Percentiles rank a stretch among this genome's conserved stretches.
Conservation (phyloP, 2,329 filamentous ascomycete species). For the Paecilomyces formosus region DNA sequence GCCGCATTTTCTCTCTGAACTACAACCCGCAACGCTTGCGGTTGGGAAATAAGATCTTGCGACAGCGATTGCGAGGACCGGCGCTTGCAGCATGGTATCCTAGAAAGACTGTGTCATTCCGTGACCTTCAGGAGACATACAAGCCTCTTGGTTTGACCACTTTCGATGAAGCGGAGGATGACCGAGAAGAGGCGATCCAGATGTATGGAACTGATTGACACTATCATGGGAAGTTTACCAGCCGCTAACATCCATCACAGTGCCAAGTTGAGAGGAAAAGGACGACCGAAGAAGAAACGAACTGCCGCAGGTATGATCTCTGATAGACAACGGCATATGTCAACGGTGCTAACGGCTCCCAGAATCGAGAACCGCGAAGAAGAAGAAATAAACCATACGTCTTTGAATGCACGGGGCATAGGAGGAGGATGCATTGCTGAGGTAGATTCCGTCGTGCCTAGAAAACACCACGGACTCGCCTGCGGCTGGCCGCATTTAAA, state of each 20-base stretch:
- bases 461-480: not conserved
- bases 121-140: conserved; percentile 66
- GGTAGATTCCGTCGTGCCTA: not conserved
- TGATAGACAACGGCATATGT: not conserved
- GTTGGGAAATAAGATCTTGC: conserved; percentile 84
- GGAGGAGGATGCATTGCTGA: not conserved
- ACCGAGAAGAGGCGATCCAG: conserved; percentile 59
- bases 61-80: conserved; percentile 80
- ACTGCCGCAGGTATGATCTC: conserved; percentile 38
- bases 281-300: conserved; percentile 82
- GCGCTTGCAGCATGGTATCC: conserved; percentile 84
- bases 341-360: not conserved
- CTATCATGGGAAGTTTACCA: not conserved
- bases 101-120: conserved; percentile 61
- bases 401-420: not conserved
- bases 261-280: conserved; percentile 74
- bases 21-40: conserved; percentile 81
- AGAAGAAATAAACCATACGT: conserved; percentile 16
- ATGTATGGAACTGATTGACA: conserved; percentile 42
- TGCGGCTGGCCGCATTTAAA: not conserved
- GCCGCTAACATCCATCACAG: conserved; percentile 38
- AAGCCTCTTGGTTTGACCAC: conserved; percentile 56
- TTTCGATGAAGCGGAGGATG: conserved; percentile 70
- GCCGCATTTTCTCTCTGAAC: conserved; percentile 80
- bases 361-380: conserved; percentile 20